Evolutionary conservation across 148 eudicot genomes (phyloP), one percentile per base, ranked within the genome.

Genomic region (Polygonum aviculare): DNA sequence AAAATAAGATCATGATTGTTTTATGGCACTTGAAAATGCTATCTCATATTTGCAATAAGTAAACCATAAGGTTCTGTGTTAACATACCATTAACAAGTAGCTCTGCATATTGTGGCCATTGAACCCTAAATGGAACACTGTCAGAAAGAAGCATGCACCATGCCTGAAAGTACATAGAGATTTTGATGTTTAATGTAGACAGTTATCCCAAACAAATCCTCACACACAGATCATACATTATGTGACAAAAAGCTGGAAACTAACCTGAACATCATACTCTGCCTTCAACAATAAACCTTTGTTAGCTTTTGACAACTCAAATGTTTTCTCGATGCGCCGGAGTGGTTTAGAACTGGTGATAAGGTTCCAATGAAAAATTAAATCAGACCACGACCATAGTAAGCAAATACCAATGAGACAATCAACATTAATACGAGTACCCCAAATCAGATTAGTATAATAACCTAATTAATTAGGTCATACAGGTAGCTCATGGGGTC

Each of bases 131-230:
- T 69, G 87, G 89, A 78, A 94, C 98, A 79, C 84, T 85, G 78
- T 94, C 98, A 84, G 89, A 90, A 57, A 94, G 82, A 77, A 92
- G 97, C 82, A 94, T 88, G 81, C 98, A 92, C 98, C 98, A 94
- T 41, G 86, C 96, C 98, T 94, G 82, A 75, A 80, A 77, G 77
- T n/a, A 51, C 8, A n/a, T 40, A 72, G 60, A 72, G 36, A 72
- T 19, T 9, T 48, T 7, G 4, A 51, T 60, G 62, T 21, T 19
- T 12, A 12, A 60, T 76, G 47, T 41, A 12, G 21, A 72, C 21
- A 19, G 3, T 72, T 44, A 12, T 72, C 36, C 10, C 0, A 7
- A 22, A 45, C 15, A 36, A 72, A 38, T 70, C 21, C 47, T 31
- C 21, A 44, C 33, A 44, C 33, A 14, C 33, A 49, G 11, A 39